phyloP scores from a whole-genome alignment of 2,329 filamentous ascomycete species.

The Didymella exigua region DNA sequence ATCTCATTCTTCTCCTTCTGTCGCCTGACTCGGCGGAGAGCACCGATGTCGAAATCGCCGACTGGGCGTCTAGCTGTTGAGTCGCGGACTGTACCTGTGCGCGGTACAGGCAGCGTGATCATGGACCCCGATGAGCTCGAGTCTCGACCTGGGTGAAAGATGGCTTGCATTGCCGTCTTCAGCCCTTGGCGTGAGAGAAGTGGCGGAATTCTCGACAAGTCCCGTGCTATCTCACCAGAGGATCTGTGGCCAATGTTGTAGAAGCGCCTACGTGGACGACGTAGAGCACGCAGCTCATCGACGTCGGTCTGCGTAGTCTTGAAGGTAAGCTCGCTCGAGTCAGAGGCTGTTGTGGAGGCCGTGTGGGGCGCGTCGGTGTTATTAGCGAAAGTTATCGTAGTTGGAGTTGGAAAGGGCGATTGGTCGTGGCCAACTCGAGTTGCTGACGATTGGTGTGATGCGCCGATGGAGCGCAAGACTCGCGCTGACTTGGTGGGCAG shows the following conservation, averaged over 20 bases:
- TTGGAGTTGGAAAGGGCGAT: conserved; percentile 14
- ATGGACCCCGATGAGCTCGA: conserved; percentile 42
- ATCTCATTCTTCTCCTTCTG: conserved; percentile 36
- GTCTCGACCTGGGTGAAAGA: conserved; percentile 37
- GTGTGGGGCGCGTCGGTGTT: conserved; percentile 21
- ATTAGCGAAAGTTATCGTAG: conserved; percentile 15
- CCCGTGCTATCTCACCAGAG: conserved; percentile 27
- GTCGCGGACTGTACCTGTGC: conserved; percentile 33
- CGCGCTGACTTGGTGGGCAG: conserved; percentile 47
- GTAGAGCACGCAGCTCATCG: conserved; percentile 30
- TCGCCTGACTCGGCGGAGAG: conserved; percentile 31
- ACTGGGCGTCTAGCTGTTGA: conserved; percentile 10
- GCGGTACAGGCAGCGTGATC: conserved; percentile 39
- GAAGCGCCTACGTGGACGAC: conserved; percentile 33
- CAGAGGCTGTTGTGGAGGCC: conserved; percentile 22
- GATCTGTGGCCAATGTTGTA: conserved; percentile 37
- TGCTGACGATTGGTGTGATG: neutral
- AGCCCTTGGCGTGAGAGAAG: conserved; percentile 34
- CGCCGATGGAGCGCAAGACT: conserved; percentile 45
- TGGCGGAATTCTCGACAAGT: conserved; percentile 22
- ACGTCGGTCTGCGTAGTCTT: conserved; percentile 41
- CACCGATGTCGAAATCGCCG: conserved; percentile 36
- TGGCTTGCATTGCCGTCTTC: conserved; percentile 35
- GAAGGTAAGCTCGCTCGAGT: conserved; percentile 37
- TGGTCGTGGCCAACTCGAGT: neutral